These are phyloP conservation scores for Cercospora sp. DNA, from an alignment of 2,329 filamentous ascomycete species.

Conservation along the genomic window DNA sequence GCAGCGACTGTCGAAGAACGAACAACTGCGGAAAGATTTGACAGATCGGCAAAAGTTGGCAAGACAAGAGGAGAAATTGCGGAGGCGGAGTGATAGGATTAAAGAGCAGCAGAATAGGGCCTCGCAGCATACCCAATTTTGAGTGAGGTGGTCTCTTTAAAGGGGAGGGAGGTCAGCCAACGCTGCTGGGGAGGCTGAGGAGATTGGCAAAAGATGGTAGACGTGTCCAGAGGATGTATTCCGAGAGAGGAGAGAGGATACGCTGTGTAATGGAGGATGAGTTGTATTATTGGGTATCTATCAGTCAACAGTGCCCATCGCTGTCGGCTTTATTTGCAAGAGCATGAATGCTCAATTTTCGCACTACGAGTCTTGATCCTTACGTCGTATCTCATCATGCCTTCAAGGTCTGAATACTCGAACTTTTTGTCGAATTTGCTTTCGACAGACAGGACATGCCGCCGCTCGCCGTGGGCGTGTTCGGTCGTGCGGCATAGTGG, in stretches of 20 bases:
- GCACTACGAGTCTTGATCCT: background rate
- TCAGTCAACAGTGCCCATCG: background rate
- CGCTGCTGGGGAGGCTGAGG: background rate
- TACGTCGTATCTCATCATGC: too few relatives aligned
- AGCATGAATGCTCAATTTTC: background rate
- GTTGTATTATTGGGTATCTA: background rate
- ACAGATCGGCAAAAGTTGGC: slow-evolving; percentile 6
- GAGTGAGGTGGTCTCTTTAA: background rate
- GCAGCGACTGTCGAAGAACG: slow-evolving; percentile 8
- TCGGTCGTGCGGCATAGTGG: slow-evolving; percentile 44
- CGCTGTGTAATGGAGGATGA: background rate
- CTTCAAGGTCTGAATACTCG: slow-evolving; percentile 33
- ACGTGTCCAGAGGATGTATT: too few relatives aligned
- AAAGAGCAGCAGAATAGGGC: slow-evolving; percentile 7
- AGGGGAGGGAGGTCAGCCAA: background rate
- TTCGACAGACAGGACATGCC: slow-evolving; percentile 51
- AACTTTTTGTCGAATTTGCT: slow-evolving; percentile 48
- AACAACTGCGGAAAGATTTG: slow-evolving; percentile 4
- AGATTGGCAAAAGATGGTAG: background rate
- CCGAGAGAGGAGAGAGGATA: background rate
- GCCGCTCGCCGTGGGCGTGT: slow-evolving; percentile 42
- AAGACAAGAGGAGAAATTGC: slow-evolving; percentile 4
- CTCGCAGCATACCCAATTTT: slow-evolving; percentile 7
- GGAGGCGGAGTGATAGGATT: slow-evolving; percentile 6
- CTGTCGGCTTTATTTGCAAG: background rate